Evolutionary conservation across 495 filamentous ascomycete genomes (phyloP).

Genomic region (Hypoxylon trugodes): DNA sequence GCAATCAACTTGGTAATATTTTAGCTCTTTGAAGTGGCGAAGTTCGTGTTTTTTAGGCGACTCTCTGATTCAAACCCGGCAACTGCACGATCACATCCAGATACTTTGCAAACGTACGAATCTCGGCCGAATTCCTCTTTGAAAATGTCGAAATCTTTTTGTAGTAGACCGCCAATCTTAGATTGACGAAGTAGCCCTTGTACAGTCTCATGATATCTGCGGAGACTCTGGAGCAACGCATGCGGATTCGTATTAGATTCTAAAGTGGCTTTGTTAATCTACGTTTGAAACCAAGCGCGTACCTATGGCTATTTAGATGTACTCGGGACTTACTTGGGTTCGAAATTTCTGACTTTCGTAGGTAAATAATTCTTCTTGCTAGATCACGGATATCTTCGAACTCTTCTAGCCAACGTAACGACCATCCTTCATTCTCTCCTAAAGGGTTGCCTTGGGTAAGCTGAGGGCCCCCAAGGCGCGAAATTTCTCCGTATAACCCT

Average conservation of each 20-base stretch:
- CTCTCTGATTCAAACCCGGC: neutral
- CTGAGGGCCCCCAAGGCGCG: neutral
- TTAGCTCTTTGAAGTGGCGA: neutral
- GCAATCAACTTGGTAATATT: neutral
- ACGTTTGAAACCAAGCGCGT: neutral
- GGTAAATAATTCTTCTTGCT: too few relatives aligned
- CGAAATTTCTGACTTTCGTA: too few relatives aligned
- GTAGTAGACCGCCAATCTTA: neutral
- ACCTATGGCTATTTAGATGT: too few relatives aligned
- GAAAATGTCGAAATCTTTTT: neutral
- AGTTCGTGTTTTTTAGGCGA: neutral
- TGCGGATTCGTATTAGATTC: neutral
- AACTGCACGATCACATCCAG: neutral
- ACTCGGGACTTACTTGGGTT: too few relatives aligned
- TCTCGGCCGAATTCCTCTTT: neutral
- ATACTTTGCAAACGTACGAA: neutral
- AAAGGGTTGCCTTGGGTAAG: neutral
- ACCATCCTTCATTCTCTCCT: too few relatives aligned
- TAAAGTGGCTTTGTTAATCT: neutral
- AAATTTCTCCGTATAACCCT: neutral
- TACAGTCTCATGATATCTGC: neutral
- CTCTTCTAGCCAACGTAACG: too few relatives aligned
- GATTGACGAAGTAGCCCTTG: neutral
- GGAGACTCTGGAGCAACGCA: neutral
- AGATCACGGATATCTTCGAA: too few relatives aligned